Conservation (phyloP, 441 rosid species). For the Croton setiger region DNA sequence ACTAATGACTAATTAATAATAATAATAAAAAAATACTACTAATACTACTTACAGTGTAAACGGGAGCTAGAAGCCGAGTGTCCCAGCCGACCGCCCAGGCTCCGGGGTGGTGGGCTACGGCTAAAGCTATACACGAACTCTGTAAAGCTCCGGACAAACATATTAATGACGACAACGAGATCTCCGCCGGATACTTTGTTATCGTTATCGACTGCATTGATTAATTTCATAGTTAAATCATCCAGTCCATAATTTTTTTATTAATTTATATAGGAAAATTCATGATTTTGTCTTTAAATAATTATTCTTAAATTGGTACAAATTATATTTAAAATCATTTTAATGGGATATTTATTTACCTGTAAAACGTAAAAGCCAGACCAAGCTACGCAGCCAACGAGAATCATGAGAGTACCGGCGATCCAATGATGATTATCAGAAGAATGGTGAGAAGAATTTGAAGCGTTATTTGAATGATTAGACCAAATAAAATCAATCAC, state of each 20-base stretch:
- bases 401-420: constrained; percentile 52
- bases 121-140: constrained; percentile 44
- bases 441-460: constrained; percentile 22
- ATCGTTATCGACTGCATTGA: constrained; percentile 48
- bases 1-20: not conserved
- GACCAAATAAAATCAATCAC: constrained; percentile 41
- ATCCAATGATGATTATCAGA: constrained; percentile 45
- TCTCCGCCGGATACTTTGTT: constrained; percentile 46
- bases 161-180: constrained; percentile 55
- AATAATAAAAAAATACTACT: no score
- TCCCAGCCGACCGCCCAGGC: constrained; percentile 78
- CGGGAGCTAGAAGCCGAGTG: constrained; percentile 59
- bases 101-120: constrained; percentile 36
- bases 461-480: constrained; percentile 17
- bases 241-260: no score
- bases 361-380: constrained; percentile 64
- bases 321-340: no score
- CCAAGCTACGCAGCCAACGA: constrained; percentile 64
- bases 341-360: constrained; percentile 26
- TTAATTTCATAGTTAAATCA: not conserved
- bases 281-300: no score
- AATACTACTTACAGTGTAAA: constrained; percentile 42
- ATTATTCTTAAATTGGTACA: no score
- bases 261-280: no score
- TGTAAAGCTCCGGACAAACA: constrained; percentile 58